phyloP scores from a whole-genome alignment of 2,329 filamentous ascomycete species.

The Gyromitra esculenta region DNA sequence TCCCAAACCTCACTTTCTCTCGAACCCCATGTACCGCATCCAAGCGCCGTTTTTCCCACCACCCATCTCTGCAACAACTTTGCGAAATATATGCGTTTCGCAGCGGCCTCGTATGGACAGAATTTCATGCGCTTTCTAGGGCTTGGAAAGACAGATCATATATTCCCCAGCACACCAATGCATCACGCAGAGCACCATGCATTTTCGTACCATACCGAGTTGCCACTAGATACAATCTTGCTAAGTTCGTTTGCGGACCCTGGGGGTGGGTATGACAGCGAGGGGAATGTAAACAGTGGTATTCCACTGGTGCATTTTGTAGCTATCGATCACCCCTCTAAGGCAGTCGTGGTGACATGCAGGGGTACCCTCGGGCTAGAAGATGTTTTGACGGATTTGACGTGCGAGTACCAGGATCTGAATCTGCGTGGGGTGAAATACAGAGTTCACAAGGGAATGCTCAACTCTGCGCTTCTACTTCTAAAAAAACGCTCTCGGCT shows the following conservation, averaged over 20 bases:
- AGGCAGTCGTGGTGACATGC: conserved; percentile 76
- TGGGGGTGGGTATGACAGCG: conserved; percentile 72
- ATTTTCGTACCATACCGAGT: conserved; percentile 71
- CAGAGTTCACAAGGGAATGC: conserved; percentile 78
- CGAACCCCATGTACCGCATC: conserved; percentile 63
- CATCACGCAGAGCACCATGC: conserved; percentile 70
- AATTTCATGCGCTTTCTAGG: conserved; percentile 72
- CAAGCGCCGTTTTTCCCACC: conserved; percentile 40
- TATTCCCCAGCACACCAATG: conserved; percentile 39
- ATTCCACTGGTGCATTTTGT: conserved; percentile 79
- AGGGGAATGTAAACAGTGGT: conserved; percentile 72
- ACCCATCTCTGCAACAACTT: conserved; percentile 71
- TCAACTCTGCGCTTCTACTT: conserved; percentile 74
- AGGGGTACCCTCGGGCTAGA: conserved; percentile 78
- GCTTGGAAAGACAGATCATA: conserved; percentile 60
- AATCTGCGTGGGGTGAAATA: conserved; percentile 72
- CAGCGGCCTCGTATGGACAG: conserved; percentile 73
- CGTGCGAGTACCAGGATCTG: conserved; percentile 76
- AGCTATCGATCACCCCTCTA: conserved; percentile 75
- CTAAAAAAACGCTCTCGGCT: conserved; percentile 74
- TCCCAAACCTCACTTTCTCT: conserved; percentile 67
- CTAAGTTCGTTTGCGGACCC: conserved; percentile 77
- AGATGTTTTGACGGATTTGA: conserved; percentile 77
- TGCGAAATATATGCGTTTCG: conserved; percentile 72
- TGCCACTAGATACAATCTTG: conserved; percentile 69